Evolutionary conservation across 2,329 filamentous ascomycete species (phyloP), one percentile per base, ranked within the genome.

Genomic region (Chrysoporthe deuterocubensis): DNA sequence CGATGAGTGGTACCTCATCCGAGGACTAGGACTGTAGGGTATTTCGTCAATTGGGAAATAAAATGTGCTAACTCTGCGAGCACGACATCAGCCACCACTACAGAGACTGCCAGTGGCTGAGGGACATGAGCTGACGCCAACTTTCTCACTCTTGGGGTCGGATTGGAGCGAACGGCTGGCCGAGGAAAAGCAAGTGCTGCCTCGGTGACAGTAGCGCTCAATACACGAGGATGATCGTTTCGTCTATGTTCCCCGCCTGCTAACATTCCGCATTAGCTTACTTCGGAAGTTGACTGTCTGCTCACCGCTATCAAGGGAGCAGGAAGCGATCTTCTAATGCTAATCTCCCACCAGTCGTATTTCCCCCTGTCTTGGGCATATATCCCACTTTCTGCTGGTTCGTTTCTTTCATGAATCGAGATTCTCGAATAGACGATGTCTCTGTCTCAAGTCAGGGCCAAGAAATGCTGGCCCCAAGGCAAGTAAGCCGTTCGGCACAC

Each of bases 261-360:
- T 54, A 54, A 54, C 21, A 54, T 54, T 21, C 21, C 50, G 50
- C 50, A 54, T 54, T 54, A 54, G 50, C 50, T 54, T 54, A 26
- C 50, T 26, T 54, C 50, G 50, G 50, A 34, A 34, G 21, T 54
- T 34, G 50, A 26, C 14, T 2, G 13, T 16, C 2, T 54, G 50
- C 50, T 54, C 50, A 54, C 50, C 50, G 50, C 50, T 34, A 54
- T 26, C 21, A 54, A 54, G 50, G 50, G 50, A 54, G 50, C 26
- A 54, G 50, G 21, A 54, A 13, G 50, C 26, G 21, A 21, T 54
- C 50, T 21, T 54, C 50, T 54, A 14, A 21, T 54, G 26, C 7
- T 32, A 32, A 54, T 54, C 50, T 54, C 50, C 50, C 50, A 54
- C 50, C 50, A 54, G 21, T 26, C 50, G 50, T 52, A 26, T 54